A percentile compares a stretch with the other conserved stretches of the same genome.
phyloP scores from a whole-genome alignment of 805 yeast species.

The Novakomyces olei region DNA sequence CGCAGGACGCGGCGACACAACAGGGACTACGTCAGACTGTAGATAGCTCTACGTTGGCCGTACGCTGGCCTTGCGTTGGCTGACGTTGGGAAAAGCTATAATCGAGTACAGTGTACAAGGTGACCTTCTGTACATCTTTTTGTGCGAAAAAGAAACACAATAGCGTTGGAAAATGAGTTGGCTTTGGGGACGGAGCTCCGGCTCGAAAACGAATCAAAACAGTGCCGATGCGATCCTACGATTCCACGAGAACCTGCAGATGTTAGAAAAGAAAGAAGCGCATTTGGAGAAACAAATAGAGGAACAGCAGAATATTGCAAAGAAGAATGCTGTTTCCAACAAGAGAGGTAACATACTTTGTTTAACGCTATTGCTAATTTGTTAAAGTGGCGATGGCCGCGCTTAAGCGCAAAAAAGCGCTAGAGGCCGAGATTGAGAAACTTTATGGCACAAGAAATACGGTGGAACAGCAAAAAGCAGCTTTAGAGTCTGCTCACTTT shows the following conservation, averaged over 20 bases:
- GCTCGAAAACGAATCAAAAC: no score
- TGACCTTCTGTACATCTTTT: no score
- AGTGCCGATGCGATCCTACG: constrained; percentile 83
- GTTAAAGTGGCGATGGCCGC: constrained; percentile 55
- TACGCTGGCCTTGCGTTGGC: no score
- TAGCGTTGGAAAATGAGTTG: no score
- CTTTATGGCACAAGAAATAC: constrained; percentile 75
- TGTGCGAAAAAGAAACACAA: no score
- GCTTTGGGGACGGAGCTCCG: no score
- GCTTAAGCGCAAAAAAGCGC: constrained; percentile 65
- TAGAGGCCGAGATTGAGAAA: constrained; percentile 55
- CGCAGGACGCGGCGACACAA: no score
- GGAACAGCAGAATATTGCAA: constrained; percentile 62
- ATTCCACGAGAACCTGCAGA: constrained; percentile 69
- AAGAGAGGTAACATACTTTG: constrained; percentile 20
- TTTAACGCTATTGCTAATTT: not conserved
- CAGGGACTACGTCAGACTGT: no score
- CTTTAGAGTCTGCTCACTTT: constrained; percentile 87
- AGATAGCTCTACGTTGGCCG: no score
- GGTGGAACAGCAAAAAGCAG: constrained; percentile 66
- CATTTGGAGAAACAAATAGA: constrained; percentile 64
- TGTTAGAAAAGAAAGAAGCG: constrained; percentile 61
- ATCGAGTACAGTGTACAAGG: no score
- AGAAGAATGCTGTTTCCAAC: constrained; percentile 48
- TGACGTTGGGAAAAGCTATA: no score